Percentiles rank a stretch among this genome's conserved stretches.
Evolutionary conservation across 306 rosid genomes (phyloP).

Genomic region (Herpetospermum pedunculosum): DNA sequence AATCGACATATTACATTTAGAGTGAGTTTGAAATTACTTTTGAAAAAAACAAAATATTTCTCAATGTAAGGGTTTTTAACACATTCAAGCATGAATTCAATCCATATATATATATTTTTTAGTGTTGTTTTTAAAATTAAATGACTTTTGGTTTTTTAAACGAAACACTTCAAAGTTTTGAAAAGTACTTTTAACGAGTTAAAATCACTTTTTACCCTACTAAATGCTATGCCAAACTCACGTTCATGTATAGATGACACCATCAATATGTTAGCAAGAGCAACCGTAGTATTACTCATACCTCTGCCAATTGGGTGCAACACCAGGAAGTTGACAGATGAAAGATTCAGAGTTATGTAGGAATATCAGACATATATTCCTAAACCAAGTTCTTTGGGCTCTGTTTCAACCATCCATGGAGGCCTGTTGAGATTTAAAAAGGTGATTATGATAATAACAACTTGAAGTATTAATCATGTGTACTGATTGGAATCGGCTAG

Average conservation of each 20-base stretch:
- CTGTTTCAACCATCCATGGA: conserved; percentile 83
- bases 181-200: not conserved
- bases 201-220: not conserved
- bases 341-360: not conserved
- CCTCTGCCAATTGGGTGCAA: not conserved
- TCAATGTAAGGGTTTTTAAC: no score
- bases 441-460: not conserved
- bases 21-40: not conserved
- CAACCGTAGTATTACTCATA: not conserved
- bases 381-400: conserved; percentile 78
- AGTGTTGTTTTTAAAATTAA: no score
- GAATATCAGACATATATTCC: conserved; percentile 59
- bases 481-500: not conserved
- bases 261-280: not conserved
- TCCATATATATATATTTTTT: no score
- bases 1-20: not conserved
- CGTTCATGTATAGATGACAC: not conserved
- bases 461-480: not conserved
- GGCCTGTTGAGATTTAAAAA: conserved; percentile 35
- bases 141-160: no score
- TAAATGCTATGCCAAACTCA: not conserved
- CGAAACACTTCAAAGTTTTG: not conserved
- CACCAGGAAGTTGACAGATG: not conserved
- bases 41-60: no score
- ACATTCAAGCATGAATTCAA: no score